Percentiles rank a stretch among this genome's conserved stretches.
Conservation (phyloP, 768 basidiomycete genomes). For the Calocera cornea region DNA sequence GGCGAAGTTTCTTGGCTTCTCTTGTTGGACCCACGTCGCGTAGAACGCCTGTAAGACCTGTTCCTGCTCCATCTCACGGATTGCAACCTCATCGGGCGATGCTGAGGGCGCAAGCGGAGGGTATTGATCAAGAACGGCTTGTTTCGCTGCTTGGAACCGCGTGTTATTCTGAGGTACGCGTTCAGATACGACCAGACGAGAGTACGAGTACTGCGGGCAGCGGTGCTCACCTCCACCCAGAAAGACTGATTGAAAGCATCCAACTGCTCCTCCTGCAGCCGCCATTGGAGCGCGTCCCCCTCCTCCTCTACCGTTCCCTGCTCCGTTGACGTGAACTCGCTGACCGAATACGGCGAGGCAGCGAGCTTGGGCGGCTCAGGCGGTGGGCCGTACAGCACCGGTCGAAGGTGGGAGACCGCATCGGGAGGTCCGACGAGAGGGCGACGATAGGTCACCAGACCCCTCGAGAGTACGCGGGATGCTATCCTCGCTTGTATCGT, state of each 20-base stretch:
- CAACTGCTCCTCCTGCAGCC: slow-evolving; percentile 53
- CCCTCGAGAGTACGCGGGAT: neutral
- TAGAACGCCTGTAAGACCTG: slow-evolving; percentile 51
- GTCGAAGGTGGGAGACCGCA: slow-evolving; percentile 65
- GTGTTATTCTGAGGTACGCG: slow-evolving; percentile 46
- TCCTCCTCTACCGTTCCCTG: slow-evolving; percentile 17
- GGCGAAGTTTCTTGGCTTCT: slow-evolving; percentile 39
- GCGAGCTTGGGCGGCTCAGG: neutral
- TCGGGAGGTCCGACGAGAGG: slow-evolving; percentile 54
- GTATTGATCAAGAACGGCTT: slow-evolving; percentile 41
- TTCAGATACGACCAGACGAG: neutral
- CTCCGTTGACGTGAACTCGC: slow-evolving; percentile 42
- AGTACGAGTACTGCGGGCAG: no score
- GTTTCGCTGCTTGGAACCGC: slow-evolving; percentile 62
- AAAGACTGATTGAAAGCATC: slow-evolving; percentile 66
- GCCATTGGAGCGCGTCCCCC: slow-evolving; percentile 52
- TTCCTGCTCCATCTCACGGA: slow-evolving; percentile 41
- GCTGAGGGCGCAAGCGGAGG: slow-evolving; percentile 21
- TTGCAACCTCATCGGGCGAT: slow-evolving; percentile 14
- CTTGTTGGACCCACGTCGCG: slow-evolving; percentile 58
- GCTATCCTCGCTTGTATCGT: neutral
- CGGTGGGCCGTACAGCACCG: slow-evolving; percentile 49
- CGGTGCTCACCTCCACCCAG: slow-evolving; percentile 63
- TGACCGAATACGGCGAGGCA: slow-evolving; percentile 61
- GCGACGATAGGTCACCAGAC: neutral